phyloP scores from a whole-genome alignment of 345 rosid genomes.

The Pistacia vera region DNA sequence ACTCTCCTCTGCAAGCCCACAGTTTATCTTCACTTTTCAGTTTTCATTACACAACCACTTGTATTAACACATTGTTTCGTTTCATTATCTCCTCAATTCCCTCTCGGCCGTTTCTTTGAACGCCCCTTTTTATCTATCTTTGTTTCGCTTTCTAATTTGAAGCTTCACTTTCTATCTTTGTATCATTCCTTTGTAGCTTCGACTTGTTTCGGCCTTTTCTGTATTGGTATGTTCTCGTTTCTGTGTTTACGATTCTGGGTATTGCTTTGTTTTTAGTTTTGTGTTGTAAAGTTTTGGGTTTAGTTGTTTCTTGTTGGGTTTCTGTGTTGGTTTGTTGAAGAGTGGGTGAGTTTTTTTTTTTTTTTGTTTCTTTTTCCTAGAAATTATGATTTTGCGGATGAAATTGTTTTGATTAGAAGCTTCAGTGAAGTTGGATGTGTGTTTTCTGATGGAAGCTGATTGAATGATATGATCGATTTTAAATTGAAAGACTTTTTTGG shows the following conservation, averaged over 20 bases:
- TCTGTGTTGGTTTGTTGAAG: not conserved
- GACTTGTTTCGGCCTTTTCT: not conserved
- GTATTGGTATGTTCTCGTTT: conserved; percentile 10
- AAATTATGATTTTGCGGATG: not conserved
- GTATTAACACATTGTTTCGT: not conserved
- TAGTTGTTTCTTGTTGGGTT: not conserved
- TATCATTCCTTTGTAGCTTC: not conserved
- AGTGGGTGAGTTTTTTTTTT: not conserved
- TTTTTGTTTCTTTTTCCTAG: no score
- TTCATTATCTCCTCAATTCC: not conserved
- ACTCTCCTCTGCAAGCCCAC: not conserved
- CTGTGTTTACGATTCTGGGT: conserved; percentile 5
- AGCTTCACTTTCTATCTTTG: not conserved
- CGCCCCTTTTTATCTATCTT: not conserved
- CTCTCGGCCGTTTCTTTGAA: not conserved
- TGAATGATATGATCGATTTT: not conserved
- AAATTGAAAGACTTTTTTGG: not conserved
- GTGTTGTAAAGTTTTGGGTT: not conserved
- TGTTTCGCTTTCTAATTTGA: not conserved
- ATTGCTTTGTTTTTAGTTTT: not conserved
- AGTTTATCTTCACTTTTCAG: not conserved
- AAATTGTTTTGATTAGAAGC: not conserved
- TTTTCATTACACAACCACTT: not conserved
- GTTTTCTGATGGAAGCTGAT: not conserved
- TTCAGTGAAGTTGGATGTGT: not conserved